These are phyloP conservation scores for Marsdenia floribunda DNA, from an alignment of 257 asterid genomes.

Conservation along the genomic window DNA sequence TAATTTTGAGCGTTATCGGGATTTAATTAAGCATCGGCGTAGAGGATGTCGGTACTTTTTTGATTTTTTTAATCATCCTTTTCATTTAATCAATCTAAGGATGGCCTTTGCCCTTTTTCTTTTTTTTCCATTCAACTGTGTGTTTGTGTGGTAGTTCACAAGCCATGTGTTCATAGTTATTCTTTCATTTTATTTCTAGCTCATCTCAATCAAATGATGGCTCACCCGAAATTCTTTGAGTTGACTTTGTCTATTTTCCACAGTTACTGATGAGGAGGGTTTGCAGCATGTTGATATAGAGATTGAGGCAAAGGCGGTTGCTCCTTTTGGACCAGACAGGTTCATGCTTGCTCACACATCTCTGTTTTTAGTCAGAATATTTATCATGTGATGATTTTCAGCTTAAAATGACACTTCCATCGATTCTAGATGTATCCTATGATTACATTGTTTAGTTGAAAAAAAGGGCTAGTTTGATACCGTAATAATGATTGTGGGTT, in stretches of 20 bases:
- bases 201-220: not conserved
- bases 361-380: not conserved
- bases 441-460: not conserved
- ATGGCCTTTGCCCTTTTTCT: not conserved
- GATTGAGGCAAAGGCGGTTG: conserved; percentile 81
- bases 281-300: conserved; percentile 77
- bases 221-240: not conserved
- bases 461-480: not conserved
- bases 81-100: conserved; percentile 7
- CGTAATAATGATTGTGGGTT: not conserved
- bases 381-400: not conserved
- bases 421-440: not conserved
- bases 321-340: conserved; percentile 82
- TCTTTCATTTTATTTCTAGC: not conserved
- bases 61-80: conserved; percentile 33
- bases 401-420: not conserved
- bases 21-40: conserved; percentile 99
- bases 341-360: conserved; percentile 14
- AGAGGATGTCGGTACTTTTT: conserved; percentile 99
- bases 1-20: conserved; percentile 99
- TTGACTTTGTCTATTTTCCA: conserved; percentile 30
- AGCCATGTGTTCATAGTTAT: not conserved
- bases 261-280: conserved; percentile 94
- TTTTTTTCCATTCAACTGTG: not conserved
- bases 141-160: not conserved